Conservation (phyloP, 2,329 filamentous ascomycete species). For the Cryphonectria japonica region DNA sequence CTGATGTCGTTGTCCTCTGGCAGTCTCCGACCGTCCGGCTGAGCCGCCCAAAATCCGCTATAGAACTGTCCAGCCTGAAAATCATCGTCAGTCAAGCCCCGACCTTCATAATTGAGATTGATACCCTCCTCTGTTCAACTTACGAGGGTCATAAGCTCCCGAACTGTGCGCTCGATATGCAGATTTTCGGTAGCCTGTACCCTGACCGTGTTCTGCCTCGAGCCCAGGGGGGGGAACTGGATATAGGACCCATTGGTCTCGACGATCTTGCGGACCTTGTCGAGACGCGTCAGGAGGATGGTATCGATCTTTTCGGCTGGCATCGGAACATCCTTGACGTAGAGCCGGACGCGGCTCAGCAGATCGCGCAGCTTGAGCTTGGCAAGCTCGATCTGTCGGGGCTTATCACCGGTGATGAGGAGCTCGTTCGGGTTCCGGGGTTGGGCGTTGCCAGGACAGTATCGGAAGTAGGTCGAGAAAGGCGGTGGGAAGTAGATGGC, state of each 20-base stretch:
- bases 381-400: slow-evolving; percentile 81
- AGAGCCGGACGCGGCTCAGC: slow-evolving; percentile 78
- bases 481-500: slow-evolving; percentile 98
- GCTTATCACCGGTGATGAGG: slow-evolving; percentile 89
- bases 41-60: slow-evolving; percentile 92
- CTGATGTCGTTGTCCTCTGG: slow-evolving; percentile 75
- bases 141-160: slow-evolving; percentile 94
- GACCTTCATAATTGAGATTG: neutral
- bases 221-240: slow-evolving; percentile 85
- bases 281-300: slow-evolving; percentile 85
- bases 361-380: slow-evolving; percentile 92
- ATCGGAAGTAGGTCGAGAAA: slow-evolving; percentile 89
- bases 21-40: slow-evolving; percentile 66
- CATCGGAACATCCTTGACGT: slow-evolving; percentile 89
- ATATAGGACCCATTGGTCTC: slow-evolving; percentile 96
- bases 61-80: slow-evolving; percentile 94
- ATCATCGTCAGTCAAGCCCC: slow-evolving; percentile 33
- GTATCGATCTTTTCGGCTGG: slow-evolving; percentile 93
- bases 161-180: slow-evolving; percentile 91
- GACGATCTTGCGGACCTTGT: slow-evolving; percentile 97
- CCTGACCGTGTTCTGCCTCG: slow-evolving; percentile 80
- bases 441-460: slow-evolving; percentile 79
- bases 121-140: slow-evolving; percentile 40
- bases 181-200: slow-evolving; percentile 93
- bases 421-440: slow-evolving; percentile 87